phyloP scores from a whole-genome alignment of 495 filamentous ascomycete genomes.

The Xylaria palmicola region DNA sequence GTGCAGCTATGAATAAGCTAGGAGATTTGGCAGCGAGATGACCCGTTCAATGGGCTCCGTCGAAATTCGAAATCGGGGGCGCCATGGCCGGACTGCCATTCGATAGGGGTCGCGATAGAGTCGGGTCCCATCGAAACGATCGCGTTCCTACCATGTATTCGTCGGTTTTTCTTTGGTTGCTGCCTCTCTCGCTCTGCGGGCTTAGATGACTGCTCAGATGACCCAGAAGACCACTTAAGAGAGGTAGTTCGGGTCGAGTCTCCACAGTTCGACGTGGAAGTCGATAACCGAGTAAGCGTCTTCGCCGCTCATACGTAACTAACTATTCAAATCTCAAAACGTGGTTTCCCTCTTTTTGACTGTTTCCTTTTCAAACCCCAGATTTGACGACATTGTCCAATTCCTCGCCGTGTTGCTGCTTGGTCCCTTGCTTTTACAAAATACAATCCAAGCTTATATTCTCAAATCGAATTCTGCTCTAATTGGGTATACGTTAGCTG shows the following conservation, averaged over 20 bases:
- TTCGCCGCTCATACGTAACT: neutral
- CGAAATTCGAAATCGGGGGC: neutral
- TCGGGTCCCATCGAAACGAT: too few species aligned
- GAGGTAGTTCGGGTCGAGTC: neutral
- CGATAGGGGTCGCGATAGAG: neutral
- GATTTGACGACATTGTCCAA: neutral
- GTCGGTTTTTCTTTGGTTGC: too few species aligned
- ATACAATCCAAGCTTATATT: neutral
- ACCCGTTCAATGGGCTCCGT: neutral
- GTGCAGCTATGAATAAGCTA: neutral
- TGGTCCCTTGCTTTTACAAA: neutral
- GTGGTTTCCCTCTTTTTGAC: neutral
- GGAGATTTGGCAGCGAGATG: neutral
- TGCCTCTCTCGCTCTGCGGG: too few species aligned
- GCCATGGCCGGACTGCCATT: neutral
- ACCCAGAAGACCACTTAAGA: slow-evolving; percentile 1
- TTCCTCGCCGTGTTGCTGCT: neutral
- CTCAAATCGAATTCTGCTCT: neutral
- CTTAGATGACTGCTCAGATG: slow-evolving; percentile 2
- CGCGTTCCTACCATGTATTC: too few species aligned
- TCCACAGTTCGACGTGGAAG: neutral
- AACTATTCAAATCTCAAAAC: neutral
- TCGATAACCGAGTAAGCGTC: neutral
- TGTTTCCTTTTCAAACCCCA: too few species aligned
- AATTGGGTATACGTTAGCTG: neutral